These are phyloP conservation scores for Lactarius quietus DNA, from an alignment of 768 basidiomycete genomes.

Conservation along the genomic window DNA sequence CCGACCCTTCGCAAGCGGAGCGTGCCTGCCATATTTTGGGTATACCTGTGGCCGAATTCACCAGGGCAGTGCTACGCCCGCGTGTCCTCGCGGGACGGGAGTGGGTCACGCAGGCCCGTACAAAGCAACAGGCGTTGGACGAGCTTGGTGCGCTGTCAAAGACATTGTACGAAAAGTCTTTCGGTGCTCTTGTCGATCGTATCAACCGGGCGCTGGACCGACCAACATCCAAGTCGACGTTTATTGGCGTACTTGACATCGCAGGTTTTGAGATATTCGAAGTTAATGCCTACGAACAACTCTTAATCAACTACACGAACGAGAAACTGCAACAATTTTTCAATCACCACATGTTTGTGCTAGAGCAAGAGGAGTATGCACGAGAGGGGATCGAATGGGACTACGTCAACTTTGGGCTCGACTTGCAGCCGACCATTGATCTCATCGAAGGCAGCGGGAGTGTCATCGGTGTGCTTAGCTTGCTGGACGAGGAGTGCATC, in stretches of 20 bases:
- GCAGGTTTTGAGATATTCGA: constrained; percentile 99
- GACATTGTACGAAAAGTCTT: constrained; percentile 95
- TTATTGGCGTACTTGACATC: constrained; percentile 98
- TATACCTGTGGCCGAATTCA: constrained; percentile 82
- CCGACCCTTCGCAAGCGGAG: constrained; percentile 80
- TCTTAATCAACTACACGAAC: constrained; percentile 98
- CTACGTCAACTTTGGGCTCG: constrained; percentile 96
- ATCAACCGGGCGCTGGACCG: constrained; percentile 94
- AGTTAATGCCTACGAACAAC: constrained; percentile 92
- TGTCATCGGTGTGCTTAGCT: constrained; percentile 85
- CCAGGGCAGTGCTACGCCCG: constrained; percentile 82
- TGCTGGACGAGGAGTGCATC: constrained; percentile 97
- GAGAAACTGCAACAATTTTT: constrained; percentile 98
- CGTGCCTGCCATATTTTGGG: constrained; percentile 90
- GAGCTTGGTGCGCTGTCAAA: constrained; percentile 91
- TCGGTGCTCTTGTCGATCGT: constrained; percentile 88
- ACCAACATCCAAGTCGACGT: constrained; percentile 86
- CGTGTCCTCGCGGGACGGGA: constrained; percentile 92
- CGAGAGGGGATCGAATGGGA: constrained; percentile 97
- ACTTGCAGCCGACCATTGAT: constrained; percentile 97
- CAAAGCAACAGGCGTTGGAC: constrained; percentile 86
- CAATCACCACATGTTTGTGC: constrained; percentile 99
- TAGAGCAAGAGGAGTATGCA: constrained; percentile 98
- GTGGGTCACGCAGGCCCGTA: constrained; percentile 94
- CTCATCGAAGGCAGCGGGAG: constrained; percentile 79